Conservation (phyloP, 2,329 filamentous ascomycete species). For the Aspergillus viridinutans region DNA sequence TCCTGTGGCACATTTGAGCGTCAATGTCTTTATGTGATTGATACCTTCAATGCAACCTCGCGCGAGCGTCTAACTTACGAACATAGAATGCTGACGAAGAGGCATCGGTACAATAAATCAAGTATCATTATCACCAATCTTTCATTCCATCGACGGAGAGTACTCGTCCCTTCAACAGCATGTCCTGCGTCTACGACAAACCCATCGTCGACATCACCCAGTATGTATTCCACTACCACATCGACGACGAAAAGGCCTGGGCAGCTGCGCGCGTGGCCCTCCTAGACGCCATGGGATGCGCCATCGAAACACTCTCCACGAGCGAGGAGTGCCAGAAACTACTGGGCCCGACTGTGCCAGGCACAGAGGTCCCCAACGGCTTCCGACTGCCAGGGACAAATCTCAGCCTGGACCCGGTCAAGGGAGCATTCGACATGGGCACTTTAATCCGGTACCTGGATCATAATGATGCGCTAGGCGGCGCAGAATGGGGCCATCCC, state of each 20-base stretch:
- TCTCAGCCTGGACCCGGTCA: slow-evolving; percentile 32
- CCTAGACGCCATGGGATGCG: slow-evolving; percentile 24
- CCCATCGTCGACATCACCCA: slow-evolving; percentile 18
- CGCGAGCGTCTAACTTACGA: not conserved
- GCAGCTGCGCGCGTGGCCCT: slow-evolving; percentile 17
- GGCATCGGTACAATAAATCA: not conserved
- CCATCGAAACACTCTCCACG: slow-evolving; percentile 20
- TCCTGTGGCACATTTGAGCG: not conserved
- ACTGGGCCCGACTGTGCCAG: slow-evolving; percentile 12
- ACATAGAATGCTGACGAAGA: not conserved
- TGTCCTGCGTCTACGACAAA: slow-evolving; percentile 30
- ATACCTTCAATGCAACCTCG: not conserved
- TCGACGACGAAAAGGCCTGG: slow-evolving; percentile 15
- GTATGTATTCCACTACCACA: slow-evolving; percentile 19
- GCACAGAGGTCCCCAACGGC: slow-evolving; percentile 24
- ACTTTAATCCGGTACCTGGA: slow-evolving; percentile 40
- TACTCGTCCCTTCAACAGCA: not conserved
- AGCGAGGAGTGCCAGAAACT: slow-evolving; percentile 16
- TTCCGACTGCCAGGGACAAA: slow-evolving; percentile 39
- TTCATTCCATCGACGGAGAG: not conserved
- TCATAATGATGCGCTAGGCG: slow-evolving; percentile 40
- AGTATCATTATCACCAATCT: not conserved
- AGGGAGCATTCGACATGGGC: slow-evolving; percentile 40
- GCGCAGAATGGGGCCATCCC: slow-evolving; percentile 44
- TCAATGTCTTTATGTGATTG: not conserved